phyloP scores from a whole-genome alignment of 2,329 filamentous ascomycete genomes.

The Pestalotiopsis sp. region DNA sequence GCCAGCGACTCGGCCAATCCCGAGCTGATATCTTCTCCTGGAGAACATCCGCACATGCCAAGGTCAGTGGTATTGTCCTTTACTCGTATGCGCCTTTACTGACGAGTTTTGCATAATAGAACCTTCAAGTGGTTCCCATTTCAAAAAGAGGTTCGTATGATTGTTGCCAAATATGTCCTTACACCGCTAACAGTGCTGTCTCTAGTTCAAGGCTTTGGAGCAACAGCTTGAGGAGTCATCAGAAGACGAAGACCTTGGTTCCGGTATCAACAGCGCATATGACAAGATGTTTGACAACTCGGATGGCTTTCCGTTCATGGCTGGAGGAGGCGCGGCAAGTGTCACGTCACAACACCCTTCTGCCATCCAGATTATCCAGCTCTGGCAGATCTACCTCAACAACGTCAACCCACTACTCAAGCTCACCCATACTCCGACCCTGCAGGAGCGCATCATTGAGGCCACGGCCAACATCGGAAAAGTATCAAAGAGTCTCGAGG shows the following conservation, averaged over 20 bases:
- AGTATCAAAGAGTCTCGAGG: constrained; percentile 61
- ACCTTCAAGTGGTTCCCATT: constrained; percentile 55
- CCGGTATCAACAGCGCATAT: constrained; percentile 60
- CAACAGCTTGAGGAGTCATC: constrained; percentile 55
- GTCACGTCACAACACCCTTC: constrained; percentile 55
- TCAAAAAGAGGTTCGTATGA: constrained; percentile 50
- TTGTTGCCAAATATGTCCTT: too few relatives aligned
- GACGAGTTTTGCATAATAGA: constrained; percentile 20
- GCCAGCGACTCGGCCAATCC: constrained; percentile 47
- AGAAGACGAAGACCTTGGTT: constrained; percentile 56
- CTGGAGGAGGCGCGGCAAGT: constrained; percentile 46
- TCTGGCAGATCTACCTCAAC: constrained; percentile 72
- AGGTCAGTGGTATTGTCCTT: constrained; percentile 22
- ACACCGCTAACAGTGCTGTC: not conserved
- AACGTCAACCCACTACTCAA: constrained; percentile 73
- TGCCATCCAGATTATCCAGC: constrained; percentile 61
- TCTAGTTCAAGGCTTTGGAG: constrained; percentile 54
- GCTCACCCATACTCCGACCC: constrained; percentile 66
- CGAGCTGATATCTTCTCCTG: constrained; percentile 31
- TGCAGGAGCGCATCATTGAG: constrained; percentile 67
- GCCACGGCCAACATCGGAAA: constrained; percentile 58
- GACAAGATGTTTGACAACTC: constrained; percentile 61
- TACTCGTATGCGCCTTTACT: constrained; percentile 12
- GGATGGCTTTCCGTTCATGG: constrained; percentile 61
- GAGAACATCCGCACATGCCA: constrained; percentile 31